Conservation (phyloP, 164 flowering plant genomes). For the Paratinospora sagittata region DNA sequence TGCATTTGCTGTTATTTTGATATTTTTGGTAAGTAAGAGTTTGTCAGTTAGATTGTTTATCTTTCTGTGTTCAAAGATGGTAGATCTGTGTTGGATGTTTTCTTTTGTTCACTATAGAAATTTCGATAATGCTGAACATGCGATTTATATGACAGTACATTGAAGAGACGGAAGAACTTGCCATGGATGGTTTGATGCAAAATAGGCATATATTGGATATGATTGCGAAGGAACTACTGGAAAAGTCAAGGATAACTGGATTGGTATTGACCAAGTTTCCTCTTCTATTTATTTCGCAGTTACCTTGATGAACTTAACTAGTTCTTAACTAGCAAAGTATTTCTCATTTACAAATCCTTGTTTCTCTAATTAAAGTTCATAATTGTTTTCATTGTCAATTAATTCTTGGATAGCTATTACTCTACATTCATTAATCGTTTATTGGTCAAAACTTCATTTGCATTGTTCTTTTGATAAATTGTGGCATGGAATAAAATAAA, state of each 20-base stretch:
- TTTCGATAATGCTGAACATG: background rate
- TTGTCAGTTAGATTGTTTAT: too few species aligned
- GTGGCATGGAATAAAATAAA: too few species aligned
- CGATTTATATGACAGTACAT: conserved; percentile 55
- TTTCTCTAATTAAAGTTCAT: too few species aligned
- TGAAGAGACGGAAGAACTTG: conserved; percentile 92
- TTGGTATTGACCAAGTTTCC: conserved; percentile 35
- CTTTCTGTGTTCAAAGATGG: background rate
- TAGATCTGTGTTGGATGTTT: background rate
- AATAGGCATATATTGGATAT: conserved; percentile 70
- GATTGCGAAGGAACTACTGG: conserved; percentile 53
- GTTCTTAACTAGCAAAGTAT: background rate
- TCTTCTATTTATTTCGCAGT: background rate
- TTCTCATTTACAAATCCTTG: background rate
- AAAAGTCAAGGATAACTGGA: conserved; percentile 86
- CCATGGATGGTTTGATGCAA: conserved; percentile 64
- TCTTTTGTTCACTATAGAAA: background rate
- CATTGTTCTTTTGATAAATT: too few species aligned
- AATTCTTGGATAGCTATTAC: too few species aligned
- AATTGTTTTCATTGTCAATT: too few species aligned
- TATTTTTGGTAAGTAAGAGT: background rate
- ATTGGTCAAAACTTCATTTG: too few species aligned
- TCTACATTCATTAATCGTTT: too few species aligned
- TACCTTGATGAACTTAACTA: background rate
- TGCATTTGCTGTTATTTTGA: background rate